Base-by-base conservation (phyloP, 2,329 filamentous ascomycete species). In the Cytospora piceicola region DNA sequence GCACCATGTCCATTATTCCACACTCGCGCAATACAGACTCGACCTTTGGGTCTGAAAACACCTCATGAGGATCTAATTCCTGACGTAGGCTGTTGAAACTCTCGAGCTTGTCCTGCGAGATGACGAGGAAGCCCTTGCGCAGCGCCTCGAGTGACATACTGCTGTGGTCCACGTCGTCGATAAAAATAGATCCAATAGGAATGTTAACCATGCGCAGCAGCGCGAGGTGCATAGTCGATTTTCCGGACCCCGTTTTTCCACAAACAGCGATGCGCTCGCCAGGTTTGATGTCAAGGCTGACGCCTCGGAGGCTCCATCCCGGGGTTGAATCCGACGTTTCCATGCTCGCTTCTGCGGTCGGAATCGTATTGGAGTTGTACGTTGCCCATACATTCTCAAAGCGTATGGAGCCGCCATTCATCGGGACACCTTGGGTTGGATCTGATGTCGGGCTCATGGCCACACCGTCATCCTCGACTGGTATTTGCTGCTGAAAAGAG, bases 121-220 rank as follows among this genome's bases (percentile, higher is more conserved):
- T 82, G 74, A 90, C 90, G 0, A 87, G 89, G 27, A 90, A 79
- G n/a, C 87, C 78, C 14, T 81, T 83, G 22, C 88, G 85, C 0
- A 90, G 80, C 0, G 82, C 79, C 71, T 89, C 84, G 15, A 82
- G 87, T 68, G 83, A 81, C 14, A 90, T 85, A 30, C 81, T 80
- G 0, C 85, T 79, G 39, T 89, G 83, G 68, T 90, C 85, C 20
- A 90, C 79, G 27, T 80, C 81, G 70, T 90, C 88, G 60, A 90
- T 82, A 4, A 83, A 70, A 53, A 90, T 89, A 3, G 77, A 77
- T 5, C 88, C 88, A 72, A 80, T 78, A 1, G 80, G 79, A 4
- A 82, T 71, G 7, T 76, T 74, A 39, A 80, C 75, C 27, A 83
- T 73, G 4, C 77, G 73, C 3, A 76, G 73, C 30, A 81, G n/a